These are phyloP conservation scores for Omphalotus guepiniiformis DNA, from an alignment of 768 basidiomycete species.

Conservation along the genomic window DNA sequence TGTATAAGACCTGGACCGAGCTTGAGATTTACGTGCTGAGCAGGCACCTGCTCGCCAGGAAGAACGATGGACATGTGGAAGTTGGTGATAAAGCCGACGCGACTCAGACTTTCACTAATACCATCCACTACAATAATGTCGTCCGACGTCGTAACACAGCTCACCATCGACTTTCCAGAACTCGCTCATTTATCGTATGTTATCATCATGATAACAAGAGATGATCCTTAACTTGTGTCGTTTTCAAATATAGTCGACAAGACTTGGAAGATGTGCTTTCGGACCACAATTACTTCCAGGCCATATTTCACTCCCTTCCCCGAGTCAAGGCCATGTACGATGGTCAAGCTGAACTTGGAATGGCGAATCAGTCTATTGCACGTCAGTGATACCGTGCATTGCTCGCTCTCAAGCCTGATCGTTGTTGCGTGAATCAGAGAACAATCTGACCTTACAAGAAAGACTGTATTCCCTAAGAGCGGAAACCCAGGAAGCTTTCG, in stretches of 20 bases:
- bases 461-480: slow-evolving; percentile 68
- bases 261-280: slow-evolving; percentile 87
- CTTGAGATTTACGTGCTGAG: slow-evolving; percentile 75
- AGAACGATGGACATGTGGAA: slow-evolving; percentile 58
- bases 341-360: slow-evolving; percentile 72
- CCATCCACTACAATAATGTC: slow-evolving; percentile 8
- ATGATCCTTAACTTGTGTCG: neutral
- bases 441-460: slow-evolving; percentile 75
- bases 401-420: neutral
- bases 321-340: slow-evolving; percentile 72
- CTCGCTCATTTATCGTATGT: slow-evolving; percentile 67
- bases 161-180: slow-evolving; percentile 67
- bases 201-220: neutral
- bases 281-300: slow-evolving; percentile 83
- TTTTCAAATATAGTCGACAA: slow-evolving; percentile 71
- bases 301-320: slow-evolving; percentile 76
- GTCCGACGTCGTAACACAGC: slow-evolving; percentile 36
- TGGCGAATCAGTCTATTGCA: slow-evolving; percentile 84
- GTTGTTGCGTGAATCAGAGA: slow-evolving; percentile 39
- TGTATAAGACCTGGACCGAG: slow-evolving; percentile 82
- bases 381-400: slow-evolving; percentile 43
- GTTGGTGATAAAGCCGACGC: neutral
- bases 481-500: slow-evolving; percentile 84
- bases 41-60: slow-evolving; percentile 76
- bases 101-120: slow-evolving; percentile 1